Evolutionary conservation across 108 stramenopile genomes (phyloP).

Genomic region (Conticribra weissflogii): DNA sequence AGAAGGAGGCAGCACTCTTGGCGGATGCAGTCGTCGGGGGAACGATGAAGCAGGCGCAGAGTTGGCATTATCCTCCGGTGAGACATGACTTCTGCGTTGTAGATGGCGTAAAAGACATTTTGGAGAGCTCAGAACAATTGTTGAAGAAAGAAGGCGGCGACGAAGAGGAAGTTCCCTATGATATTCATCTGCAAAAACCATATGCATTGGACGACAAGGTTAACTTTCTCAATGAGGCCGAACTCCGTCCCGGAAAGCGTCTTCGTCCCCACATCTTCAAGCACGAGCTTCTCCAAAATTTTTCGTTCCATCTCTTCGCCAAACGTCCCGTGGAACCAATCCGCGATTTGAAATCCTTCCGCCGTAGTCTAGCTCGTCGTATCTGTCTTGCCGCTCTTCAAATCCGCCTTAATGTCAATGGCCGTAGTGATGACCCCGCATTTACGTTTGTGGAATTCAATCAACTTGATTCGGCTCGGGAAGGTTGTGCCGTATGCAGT

Average conservation of each 20-base stretch:
- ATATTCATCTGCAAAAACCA: slow-evolving; percentile 78
- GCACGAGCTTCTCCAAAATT: slow-evolving; percentile 91
- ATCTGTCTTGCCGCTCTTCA: slow-evolving; percentile 94
- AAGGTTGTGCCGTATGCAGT: slow-evolving; percentile 97
- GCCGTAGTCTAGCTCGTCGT: slow-evolving; percentile 84
- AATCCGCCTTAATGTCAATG: slow-evolving; percentile 94
- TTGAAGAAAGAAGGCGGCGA: slow-evolving; percentile 42
- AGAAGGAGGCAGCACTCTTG: slow-evolving; percentile 67
- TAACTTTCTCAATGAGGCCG: slow-evolving; percentile 66
- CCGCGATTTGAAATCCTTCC: slow-evolving; percentile 82
- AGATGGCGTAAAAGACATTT: slow-evolving; percentile 46
- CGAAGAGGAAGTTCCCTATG: slow-evolving; percentile 62
- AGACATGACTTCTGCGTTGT: slow-evolving; percentile 84
- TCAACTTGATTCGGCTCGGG: slow-evolving; percentile 95
- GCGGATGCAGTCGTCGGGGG: slow-evolving; percentile 80
- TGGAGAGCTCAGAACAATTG: slow-evolving; percentile 28
- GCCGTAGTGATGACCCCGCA: slow-evolving; percentile 89
- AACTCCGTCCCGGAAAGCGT: slow-evolving; percentile 63
- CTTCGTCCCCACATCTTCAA: slow-evolving; percentile 91
- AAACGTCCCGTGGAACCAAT: slow-evolving; percentile 95
- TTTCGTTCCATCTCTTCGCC: slow-evolving; percentile 95
- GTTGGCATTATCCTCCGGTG: slow-evolving; percentile 93
- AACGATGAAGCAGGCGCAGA: slow-evolving; percentile 84
- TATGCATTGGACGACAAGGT: slow-evolving; percentile 84
- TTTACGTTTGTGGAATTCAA: slow-evolving; percentile 99